Conservation (phyloP, 768 basidiomycete genomes). For the Dacryopinax spathularia region DNA sequence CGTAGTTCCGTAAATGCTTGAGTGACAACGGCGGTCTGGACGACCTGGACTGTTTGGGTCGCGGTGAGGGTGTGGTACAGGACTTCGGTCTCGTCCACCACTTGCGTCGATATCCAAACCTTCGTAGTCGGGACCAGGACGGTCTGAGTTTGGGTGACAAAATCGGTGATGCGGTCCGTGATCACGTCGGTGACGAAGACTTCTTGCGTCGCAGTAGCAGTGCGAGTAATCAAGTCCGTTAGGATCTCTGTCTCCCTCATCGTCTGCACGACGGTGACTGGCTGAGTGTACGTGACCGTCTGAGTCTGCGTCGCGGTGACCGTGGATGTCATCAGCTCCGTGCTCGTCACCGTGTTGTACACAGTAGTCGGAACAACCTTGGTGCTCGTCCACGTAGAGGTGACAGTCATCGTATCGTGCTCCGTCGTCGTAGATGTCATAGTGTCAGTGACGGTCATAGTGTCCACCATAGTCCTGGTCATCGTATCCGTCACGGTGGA, state of each 20-base stretch:
- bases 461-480: too few species aligned
- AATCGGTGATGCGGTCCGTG: slow-evolving; percentile 5
- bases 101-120: slow-evolving; percentile 52
- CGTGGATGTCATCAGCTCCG: slow-evolving; percentile 12
- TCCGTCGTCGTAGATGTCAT: slow-evolving; percentile 28
- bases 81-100: slow-evolving; percentile 30
- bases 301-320: slow-evolving; percentile 16
- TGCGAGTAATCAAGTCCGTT: slow-evolving; percentile 3
- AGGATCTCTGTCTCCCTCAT: slow-evolving; percentile 32
- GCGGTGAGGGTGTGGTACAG: slow-evolving; percentile 27
- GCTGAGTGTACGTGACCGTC: not conserved
- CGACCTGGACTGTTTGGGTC: slow-evolving; percentile 41
- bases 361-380: slow-evolving; percentile 19
- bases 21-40: slow-evolving; percentile 31
- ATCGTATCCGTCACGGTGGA: slow-evolving; percentile 19
- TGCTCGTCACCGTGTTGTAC: not conserved
- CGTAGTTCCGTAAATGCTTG: slow-evolving; percentile 12
- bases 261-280: not conserved
- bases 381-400: slow-evolving; percentile 16
- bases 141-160: not conserved
- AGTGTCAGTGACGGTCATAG: slow-evolving; percentile 25
- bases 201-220: slow-evolving; percentile 3
- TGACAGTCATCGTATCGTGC: not conserved
- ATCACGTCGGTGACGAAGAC: slow-evolving; percentile 6
- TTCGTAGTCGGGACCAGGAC: slow-evolving; percentile 45